phyloP scores from a whole-genome alignment of 805 yeast genomes.

The Priceomyces fermenticarens region DNA sequence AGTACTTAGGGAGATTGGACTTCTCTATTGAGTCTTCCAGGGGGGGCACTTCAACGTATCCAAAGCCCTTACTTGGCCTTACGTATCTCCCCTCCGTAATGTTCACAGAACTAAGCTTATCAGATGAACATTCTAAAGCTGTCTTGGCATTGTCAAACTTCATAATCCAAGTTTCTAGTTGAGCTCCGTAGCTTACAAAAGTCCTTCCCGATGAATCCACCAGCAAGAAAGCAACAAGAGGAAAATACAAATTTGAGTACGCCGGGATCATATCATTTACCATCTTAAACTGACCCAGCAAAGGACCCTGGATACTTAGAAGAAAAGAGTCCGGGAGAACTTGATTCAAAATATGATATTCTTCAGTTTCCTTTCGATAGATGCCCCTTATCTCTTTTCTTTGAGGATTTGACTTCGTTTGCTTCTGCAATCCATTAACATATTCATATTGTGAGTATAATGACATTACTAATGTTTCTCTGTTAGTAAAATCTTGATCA shows the following conservation, averaged over 20 bases:
- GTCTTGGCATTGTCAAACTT: constrained; percentile 1
- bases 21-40: constrained; percentile 5
- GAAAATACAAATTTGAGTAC: constrained; percentile 10
- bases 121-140: too few relatives aligned
- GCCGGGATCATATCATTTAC: constrained; percentile 13
- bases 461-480: constrained; percentile 11
- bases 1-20: constrained; percentile 1
- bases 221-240: constrained; percentile 14
- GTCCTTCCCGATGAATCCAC: constrained; percentile 5
- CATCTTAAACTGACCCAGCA: constrained; percentile 6
- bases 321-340: constrained; percentile 6
- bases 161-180: constrained; percentile 28
- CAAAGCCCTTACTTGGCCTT: constrained; percentile 27
- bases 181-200: constrained; percentile 17
- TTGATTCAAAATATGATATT: constrained; percentile 11
- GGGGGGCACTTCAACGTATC: constrained; percentile 19
- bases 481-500: constrained; percentile 6
- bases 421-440: constrained; percentile 10
- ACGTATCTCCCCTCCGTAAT: constrained; percentile 7
- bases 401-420: constrained; percentile 9
- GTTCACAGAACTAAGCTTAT: too few relatives aligned
- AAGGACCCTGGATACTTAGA: constrained; percentile 27
- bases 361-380: constrained; percentile 6
- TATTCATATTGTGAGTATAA: constrained; percentile 17
- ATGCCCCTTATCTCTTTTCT: constrained; percentile 13